Evolutionary conservation across 306 rosid genomes (phyloP).

Genomic region (Morella rubra): DNA sequence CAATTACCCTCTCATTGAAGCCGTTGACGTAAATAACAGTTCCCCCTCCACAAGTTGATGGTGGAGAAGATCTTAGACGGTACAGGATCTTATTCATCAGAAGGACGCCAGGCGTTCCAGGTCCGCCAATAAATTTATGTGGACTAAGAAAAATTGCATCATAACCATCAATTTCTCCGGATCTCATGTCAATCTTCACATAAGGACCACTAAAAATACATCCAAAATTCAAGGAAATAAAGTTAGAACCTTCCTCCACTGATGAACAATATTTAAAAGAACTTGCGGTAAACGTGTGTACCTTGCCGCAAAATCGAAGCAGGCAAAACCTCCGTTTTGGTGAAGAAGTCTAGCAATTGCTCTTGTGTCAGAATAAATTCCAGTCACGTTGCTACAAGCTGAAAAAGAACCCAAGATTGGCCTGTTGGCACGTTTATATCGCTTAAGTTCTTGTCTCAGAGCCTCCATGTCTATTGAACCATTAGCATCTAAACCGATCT

Average conservation of each 20-base stretch:
- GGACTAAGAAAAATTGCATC: slow-evolving; percentile 73
- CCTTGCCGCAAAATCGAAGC: slow-evolving; percentile 94
- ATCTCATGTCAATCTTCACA: slow-evolving; percentile 58
- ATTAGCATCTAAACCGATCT: slow-evolving; percentile 58
- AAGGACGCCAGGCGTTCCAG: slow-evolving; percentile 73
- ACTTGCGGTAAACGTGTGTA: background rate
- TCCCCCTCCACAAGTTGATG: slow-evolving; percentile 92
- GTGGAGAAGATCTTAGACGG: slow-evolving; percentile 49
- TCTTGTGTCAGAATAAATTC: slow-evolving; percentile 60
- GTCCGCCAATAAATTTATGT: slow-evolving; percentile 88
- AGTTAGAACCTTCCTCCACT: background rate
- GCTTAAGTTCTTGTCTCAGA: slow-evolving; percentile 47
- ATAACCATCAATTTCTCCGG: slow-evolving; percentile 56
- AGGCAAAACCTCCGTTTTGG: slow-evolving; percentile 56
- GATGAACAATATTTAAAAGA: no score
- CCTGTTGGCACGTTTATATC: slow-evolving; percentile 37
- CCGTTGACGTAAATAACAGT: slow-evolving; percentile 77
- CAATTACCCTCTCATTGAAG: slow-evolving; percentile 56
- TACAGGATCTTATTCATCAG: slow-evolving; percentile 60
- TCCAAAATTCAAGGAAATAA: background rate
- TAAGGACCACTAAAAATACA: slow-evolving; percentile 61
- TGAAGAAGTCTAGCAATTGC: slow-evolving; percentile 74
- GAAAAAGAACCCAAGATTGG: slow-evolving; percentile 87
- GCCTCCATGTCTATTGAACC: slow-evolving; percentile 64
- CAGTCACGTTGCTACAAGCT: slow-evolving; percentile 87